Base-by-base conservation (phyloP, 2,329 filamentous ascomycete genomes). In the Zymoseptoria pseudotritici region DNA sequence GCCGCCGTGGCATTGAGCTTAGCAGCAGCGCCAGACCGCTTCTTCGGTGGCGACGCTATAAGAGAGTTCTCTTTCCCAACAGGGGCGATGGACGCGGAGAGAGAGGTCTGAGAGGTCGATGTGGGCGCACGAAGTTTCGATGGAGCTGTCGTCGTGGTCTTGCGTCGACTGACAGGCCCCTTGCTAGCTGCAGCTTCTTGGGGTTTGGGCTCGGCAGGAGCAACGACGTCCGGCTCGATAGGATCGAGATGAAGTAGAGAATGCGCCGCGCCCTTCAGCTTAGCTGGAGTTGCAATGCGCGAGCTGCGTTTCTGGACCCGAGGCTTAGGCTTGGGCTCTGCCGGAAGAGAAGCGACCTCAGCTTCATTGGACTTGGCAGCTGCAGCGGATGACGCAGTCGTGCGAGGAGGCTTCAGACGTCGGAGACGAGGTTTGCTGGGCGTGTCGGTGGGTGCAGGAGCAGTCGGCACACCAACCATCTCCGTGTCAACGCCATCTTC, bases 211-310 rank as follows among this genome's bases (percentile, higher is more conserved):
- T 59, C 50, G n/a, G 20, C 54, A 19, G 54, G 49, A 20, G 42
- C 36, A 2, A 56, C n/a, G 19, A 46, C 26, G 17, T 54, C 55
- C 19, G 59, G 56, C 17, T n/a, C 36, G 17, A n/a, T 46, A 46
- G 36, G 36, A 11, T n/a, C 36, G 5, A 46, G 4, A 7, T 46
- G 36, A 7, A 64, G 56, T 1, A 59, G n/a, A n/a, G 54, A 50
- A 2, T 57, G 42, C n/a, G 17, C 54, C 11, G 31, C 55, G 13
- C 52, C 58, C 22, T 56, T 60, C 10, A 66, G 56, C 51, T 73
- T 71, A 7, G 71, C 72, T 24, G 72, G 72, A 11, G 72, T 74
- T 6, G 72, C 72, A 42, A 74, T 69, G 7, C 70, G 67, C 17
- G 71, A 73, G 11, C 66, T 65, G 21, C 69, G 66, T 51, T 67